Evolutionary conservation across 1,139 yeast species (phyloP).

Genomic region (Zygoascus hellenicus): DNA sequence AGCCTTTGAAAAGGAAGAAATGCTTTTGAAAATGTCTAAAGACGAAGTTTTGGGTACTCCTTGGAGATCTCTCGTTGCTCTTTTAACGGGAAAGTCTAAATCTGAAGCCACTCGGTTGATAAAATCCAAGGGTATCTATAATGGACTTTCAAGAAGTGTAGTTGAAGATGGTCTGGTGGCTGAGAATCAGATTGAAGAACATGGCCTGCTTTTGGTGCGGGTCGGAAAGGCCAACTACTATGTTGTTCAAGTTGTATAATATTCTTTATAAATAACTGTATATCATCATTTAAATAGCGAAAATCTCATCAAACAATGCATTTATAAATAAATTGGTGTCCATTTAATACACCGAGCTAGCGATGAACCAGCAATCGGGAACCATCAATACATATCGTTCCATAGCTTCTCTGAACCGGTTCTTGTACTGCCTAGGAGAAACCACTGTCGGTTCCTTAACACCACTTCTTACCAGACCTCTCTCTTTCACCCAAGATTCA

Average conservation of each 20-base stretch:
- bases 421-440: constrained; percentile 92
- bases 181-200: constrained; percentile 51
- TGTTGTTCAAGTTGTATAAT: constrained; percentile 14
- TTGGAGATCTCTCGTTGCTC: constrained; percentile 35
- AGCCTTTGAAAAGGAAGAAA: constrained; percentile 58
- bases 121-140: constrained; percentile 64
- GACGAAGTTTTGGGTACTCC: constrained; percentile 36
- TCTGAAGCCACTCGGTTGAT: constrained; percentile 59
- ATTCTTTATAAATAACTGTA: neutral
- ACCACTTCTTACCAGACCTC: constrained; percentile 77
- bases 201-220: constrained; percentile 56
- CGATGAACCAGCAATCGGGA: constrained; percentile 51
- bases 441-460: constrained; percentile 95
- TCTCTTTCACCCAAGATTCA: constrained; percentile 98
- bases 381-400: constrained; percentile 91
- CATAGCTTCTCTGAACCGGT: constrained; percentile 95
- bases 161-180: constrained; percentile 48
- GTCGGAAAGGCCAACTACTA: constrained; percentile 51
- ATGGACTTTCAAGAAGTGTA: constrained; percentile 60
- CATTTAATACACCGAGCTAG: neutral
- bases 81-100: constrained; percentile 41
- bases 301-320: too few species aligned
- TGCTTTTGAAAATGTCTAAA: constrained; percentile 42
- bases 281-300: too few species aligned
- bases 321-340: too few species aligned